Percentiles rank a stretch among this genome's conserved stretches.
Conservation (phyloP, 352 stramenopile species). For the Globisporangium paddicum region DNA sequence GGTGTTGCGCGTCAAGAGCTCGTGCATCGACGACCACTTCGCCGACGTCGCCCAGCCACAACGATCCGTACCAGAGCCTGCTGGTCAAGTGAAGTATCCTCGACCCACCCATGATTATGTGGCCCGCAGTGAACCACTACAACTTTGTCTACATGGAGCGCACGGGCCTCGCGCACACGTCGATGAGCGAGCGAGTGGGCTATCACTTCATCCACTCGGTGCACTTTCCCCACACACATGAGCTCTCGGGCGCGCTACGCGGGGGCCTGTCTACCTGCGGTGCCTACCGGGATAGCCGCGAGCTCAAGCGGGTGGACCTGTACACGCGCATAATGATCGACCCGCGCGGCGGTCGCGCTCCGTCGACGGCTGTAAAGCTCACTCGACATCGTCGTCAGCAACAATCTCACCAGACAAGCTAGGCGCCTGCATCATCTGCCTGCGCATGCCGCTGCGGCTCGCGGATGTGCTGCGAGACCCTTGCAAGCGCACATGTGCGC, state of each 20-base stretch:
- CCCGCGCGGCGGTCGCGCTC: not conserved
- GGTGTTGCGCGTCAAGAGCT: constrained; percentile 15
- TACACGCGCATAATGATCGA: not conserved
- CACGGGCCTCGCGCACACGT: constrained; percentile 20
- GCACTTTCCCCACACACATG: constrained; percentile 26
- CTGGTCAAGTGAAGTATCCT: constrained; percentile 33
- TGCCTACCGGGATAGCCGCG: not conserved
- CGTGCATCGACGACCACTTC: constrained; percentile 10
- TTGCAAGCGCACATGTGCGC: not conserved
- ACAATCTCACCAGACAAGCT: not conserved
- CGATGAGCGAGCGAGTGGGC: constrained; percentile 25
- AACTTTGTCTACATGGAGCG: constrained; percentile 42
- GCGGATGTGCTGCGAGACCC: not conserved
- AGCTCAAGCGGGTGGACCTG: not conserved
- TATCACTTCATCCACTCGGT: constrained; percentile 39
- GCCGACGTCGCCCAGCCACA: not conserved
- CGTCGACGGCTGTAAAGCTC: too few species aligned
- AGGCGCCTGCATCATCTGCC: not conserved
- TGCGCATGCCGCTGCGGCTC: not conserved
- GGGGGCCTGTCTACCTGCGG: constrained; percentile 7
- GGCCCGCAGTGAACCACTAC: constrained; percentile 21
- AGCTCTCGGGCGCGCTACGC: constrained; percentile 17
- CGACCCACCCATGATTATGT: too few species aligned
- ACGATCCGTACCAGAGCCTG: constrained; percentile 22
- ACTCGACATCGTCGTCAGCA: not conserved